Evolutionary conservation across 345 rosid species (phyloP), one percentile per base, ranked within the genome.

Genomic region (Citrus mangshanensis): DNA sequence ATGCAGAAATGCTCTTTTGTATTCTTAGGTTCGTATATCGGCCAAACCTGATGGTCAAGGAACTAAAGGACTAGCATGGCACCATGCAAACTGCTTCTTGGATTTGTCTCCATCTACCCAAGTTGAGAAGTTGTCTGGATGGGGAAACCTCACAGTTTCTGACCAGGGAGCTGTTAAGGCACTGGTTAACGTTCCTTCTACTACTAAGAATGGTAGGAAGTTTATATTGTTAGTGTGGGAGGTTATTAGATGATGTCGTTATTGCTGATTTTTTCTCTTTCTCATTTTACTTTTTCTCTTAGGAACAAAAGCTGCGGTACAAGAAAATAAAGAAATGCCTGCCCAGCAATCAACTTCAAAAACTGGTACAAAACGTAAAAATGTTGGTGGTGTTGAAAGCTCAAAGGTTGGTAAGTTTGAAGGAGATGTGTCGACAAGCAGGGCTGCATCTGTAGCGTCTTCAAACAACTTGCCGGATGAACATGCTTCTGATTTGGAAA

Each of bases 31-130:
- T 67, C 95, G 99, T 60, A 76, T 94, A 81, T 94, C 90, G 65
- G 79, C 89, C 58, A 95, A 92, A 84, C 87, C 95, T 79, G 88
- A 87, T 68, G 96, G 92, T 64, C 89, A 87, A 79, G 89, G 89
- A 79, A 77, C 87, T 68, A 96, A 73, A 87, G 94, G 92, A 75
- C 60, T 93, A 80, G 84, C 89, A 34, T 96, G 99, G 99, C 89
- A 96, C 78, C 98, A 94, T 81, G 97, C 93, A 27, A 88, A 83
- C 69, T 96, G 99, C 83, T 90, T 91, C 83, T 76, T 89, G 77
- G 87, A 87, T 13, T 82, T 79, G 82, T 74, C 84, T 74, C 86
- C 94, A 27, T 88, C 93, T 75, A 78, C 86, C 70, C 81, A 86
- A 78, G 83, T 87, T 82, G 90, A 90, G 70, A 94, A 89, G 80